Conservation (phyloP, 2,329 filamentous ascomycete species). For the Blastomyces percursus region DNA sequence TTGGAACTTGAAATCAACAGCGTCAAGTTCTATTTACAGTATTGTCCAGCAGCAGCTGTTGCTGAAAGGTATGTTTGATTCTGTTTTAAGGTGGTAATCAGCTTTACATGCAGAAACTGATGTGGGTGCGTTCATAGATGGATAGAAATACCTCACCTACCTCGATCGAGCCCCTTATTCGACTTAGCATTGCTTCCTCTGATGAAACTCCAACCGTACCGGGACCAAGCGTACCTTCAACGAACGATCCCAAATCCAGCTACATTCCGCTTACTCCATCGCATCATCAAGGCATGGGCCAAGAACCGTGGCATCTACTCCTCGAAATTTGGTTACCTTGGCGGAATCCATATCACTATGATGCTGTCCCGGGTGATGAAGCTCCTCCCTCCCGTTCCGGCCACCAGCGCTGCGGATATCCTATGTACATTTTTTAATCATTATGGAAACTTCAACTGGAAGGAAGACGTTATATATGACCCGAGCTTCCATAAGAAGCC, state of each 20-base stretch:
- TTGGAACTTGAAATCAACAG: conserved; percentile 50
- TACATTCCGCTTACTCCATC: conserved; percentile 49
- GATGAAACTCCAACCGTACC: conserved; percentile 52
- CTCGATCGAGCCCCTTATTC: conserved; percentile 45
- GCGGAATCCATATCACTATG: conserved; percentile 54
- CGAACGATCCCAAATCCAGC: conserved; percentile 49
- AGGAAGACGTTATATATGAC: conserved; percentile 45
- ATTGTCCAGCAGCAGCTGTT: conserved; percentile 49
- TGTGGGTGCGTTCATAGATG: conserved; percentile 21
- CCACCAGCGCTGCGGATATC: conserved; percentile 36
- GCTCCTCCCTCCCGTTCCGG: conserved; percentile 32
- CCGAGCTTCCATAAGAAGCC: conserved; percentile 40
- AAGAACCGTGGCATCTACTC: conserved; percentile 52
- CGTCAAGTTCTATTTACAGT: conserved; percentile 54
- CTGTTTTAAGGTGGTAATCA: background rate
- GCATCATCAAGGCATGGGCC: conserved; percentile 53
- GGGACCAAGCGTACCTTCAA: conserved; percentile 52
- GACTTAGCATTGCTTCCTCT: conserved; percentile 46
- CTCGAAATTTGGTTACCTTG: conserved; percentile 53
- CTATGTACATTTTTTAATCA: conserved; percentile 52
- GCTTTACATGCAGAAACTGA: background rate
- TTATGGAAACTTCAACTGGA: conserved; percentile 53
- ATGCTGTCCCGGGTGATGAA: conserved; percentile 53
- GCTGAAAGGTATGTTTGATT: conserved; percentile 35
- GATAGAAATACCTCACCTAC: conserved; percentile 31